Evolutionary conservation across 768 basidiomycete species (phyloP), one percentile per base, ranked within the genome.

Genomic region (Boletellus ananas): DNA sequence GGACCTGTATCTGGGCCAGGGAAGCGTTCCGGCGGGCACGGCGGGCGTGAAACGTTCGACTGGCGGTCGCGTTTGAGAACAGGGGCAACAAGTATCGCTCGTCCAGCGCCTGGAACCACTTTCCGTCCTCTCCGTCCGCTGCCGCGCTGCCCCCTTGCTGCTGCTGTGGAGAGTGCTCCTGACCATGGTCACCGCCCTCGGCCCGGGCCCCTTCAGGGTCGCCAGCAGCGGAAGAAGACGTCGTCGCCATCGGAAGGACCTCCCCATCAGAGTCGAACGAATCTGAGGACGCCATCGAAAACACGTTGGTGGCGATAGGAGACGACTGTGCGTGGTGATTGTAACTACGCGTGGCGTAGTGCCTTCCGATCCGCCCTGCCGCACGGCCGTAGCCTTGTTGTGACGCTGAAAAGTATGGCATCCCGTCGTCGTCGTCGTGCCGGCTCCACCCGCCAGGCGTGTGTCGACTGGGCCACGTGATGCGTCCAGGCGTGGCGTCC

Each of bases 91-190:
- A 73, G 66, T 95, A 99, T 56, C 92, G 79, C 71, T 99, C 94
- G 69, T 99, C 95, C 34, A 99, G 71, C 39, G 86, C 78, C 59
- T 94, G 93, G 83, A 97, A 97, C 93, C 94, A 97, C 66, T 90
- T 90, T 25, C 90, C 86, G 46, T 95, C 92, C 50, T 87, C 85
- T 4, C 72, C 77, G 21, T 43, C 45, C 4, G 70, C 58, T 25
- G n/a, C 57, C 34, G 4, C 9, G 27, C 54, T 20, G 61, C 20
- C 23, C 23, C 23, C 23, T 25, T 25, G 23, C 23, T 25, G 23
- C 23, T 25, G 23, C 23, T 25, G 23, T 25, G 23, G 23, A 25
- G 23, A 6, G 23, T 46, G 43, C 14, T 27, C 56, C 34, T 50
- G 47, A n/a, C 12, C 43, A 11, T 20, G 50, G 4, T 21, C 49